Base-by-base conservation (phyloP, 192 early-diverging fungal species). In the Backusella morwellensis region DNA sequence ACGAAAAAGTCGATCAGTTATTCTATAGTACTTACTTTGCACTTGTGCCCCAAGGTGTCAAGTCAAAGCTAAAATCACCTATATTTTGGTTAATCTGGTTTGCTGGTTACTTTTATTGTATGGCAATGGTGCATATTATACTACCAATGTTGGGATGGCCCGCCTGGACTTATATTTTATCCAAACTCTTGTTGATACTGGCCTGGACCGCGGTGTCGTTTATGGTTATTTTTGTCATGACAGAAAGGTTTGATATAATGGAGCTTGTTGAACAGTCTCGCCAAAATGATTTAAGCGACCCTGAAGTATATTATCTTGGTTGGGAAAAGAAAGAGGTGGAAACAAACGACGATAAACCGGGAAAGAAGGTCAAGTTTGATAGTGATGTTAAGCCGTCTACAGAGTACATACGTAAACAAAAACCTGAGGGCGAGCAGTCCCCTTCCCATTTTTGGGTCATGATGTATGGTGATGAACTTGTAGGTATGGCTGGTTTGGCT, bases 381-480 rank as follows among this genome's bases (percentile, higher is more conserved):
- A 66, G 66, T 19, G 73, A 59, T 35, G 50, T 68, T 5, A 79
- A 79, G 26, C 44, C 77, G 38, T 73, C 77, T 19, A 70, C 66
- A 6, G 77, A 79, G 47, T n/a, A 74, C 19, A 41, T 74, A 17
- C 68, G 68, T 15, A 40, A 36, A 23, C 66, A 66, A 21, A 74
- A 75, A 34, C 59, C 72, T 3, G 44, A 68, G 12, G n/a, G 41
- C 0, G 78, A 78, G 44, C 73, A 66, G 2, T 66, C 71, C 0
- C 75, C 78, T 34, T 78, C 77, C 32, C 70, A 78, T 40, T 84
- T 84, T 35, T 84, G 82, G 82, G 77, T 84, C 14, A 72, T 84
- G 21, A 42, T 66, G 12, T 66, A 76, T 3, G 71, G 78, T 14
- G 74, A 68, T 9, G 59, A 75, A 35, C 17, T 66, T 15, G 68